These are phyloP conservation scores for Porogramme epimiltina DNA, from an alignment of 1,284 basidiomycete species.

Conservation along the genomic window DNA sequence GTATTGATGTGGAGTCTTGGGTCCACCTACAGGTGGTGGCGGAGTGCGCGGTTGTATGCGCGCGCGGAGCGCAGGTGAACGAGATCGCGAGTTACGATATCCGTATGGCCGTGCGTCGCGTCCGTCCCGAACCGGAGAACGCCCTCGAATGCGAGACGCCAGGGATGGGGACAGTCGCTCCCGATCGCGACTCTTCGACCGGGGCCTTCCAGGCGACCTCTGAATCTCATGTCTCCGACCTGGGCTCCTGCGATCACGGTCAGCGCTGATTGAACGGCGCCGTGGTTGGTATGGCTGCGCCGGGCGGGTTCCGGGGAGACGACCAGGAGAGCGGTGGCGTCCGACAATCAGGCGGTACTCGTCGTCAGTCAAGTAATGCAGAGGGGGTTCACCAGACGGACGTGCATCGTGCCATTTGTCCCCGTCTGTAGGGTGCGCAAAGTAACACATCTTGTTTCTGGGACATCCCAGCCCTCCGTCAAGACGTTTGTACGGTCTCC, in stretches of 20 bases:
- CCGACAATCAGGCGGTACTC: conserved; percentile 18
- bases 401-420: conserved; percentile 15
- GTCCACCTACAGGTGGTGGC: neutral
- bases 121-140: conserved; percentile 6
- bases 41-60: conserved; percentile 2
- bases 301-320: neutral
- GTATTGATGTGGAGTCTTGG: neutral
- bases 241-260: conserved; percentile 10
- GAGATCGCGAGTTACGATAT: conserved; percentile 17
- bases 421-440: conserved; percentile 19
- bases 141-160: conserved; percentile 4
- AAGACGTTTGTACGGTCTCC: conserved; percentile 16
- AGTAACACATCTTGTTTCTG: conserved; percentile 13
- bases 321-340: conserved; percentile 15
- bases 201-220: neutral
- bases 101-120: conserved; percentile 5
- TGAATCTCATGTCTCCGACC: conserved; percentile 12
- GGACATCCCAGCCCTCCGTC: conserved; percentile 20
- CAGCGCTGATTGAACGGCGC: conserved; percentile 8
- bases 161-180: conserved; percentile 4
- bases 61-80: conserved; percentile 12
- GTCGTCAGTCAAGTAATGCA: conserved; percentile 20
- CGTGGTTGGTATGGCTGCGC: neutral
- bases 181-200: conserved; percentile 13
- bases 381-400: conserved; percentile 16